Percentiles rank a stretch among this genome's conserved stretches.
phyloP scores from a whole-genome alignment of 202 grass and related monocot species.

The Hordeum pubiflorum region DNA sequence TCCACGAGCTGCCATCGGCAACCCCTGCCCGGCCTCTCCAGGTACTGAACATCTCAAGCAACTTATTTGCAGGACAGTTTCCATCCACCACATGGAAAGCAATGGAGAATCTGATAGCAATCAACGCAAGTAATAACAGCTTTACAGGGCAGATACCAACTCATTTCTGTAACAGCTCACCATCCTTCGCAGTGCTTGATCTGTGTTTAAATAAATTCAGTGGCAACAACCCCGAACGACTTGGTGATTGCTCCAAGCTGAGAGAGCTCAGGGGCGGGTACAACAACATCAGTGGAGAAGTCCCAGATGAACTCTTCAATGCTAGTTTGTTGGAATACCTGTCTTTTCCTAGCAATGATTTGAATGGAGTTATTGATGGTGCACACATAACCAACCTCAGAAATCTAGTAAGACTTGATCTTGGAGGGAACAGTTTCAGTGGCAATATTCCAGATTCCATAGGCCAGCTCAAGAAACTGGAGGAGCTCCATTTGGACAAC shows the following conservation, averaged over 20 bases:
- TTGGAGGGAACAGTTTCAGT: conserved; percentile 26
- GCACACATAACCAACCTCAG: neutral
- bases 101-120: conserved; percentile 23
- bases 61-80: conserved; percentile 29
- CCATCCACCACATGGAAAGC: conserved; percentile 2
- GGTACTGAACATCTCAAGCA: conserved; percentile 61
- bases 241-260: conserved; percentile 40
- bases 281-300: conserved; percentile 28
- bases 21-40: conserved; percentile 8
- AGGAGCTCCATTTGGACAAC: neutral
- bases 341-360: conserved; percentile 17
- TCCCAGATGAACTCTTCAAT: conserved; percentile 49
- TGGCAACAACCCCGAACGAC: conserved; percentile 1
- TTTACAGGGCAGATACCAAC: conserved; percentile 31
- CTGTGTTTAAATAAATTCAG: conserved; percentile 37
- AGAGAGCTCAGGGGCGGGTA: conserved; percentile 15
- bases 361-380: conserved; percentile 19
- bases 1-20: neutral
- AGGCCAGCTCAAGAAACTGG: conserved; percentile 4
- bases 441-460: neutral
- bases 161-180: conserved; percentile 20
- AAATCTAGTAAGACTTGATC: conserved; percentile 35
- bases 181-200: conserved; percentile 11
- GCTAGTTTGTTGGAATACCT: conserved; percentile 11
- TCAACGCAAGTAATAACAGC: conserved; percentile 55